Conservation (phyloP, 257 asterid species). For the Lavandula angustifolia region DNA sequence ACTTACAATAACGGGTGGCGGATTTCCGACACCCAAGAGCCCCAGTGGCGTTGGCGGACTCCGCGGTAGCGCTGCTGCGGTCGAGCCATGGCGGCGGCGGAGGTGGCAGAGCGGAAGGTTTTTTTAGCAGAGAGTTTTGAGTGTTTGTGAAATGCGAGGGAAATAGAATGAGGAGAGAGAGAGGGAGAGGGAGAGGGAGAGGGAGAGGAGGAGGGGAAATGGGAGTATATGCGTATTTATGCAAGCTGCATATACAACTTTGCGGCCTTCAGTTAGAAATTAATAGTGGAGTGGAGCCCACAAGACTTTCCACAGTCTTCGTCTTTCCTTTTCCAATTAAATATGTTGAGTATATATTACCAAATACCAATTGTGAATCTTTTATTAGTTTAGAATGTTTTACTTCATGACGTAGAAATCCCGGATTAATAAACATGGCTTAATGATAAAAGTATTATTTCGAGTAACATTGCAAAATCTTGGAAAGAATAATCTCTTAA, state of each 20-base stretch:
- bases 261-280: constrained; percentile 58
- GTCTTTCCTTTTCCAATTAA: constrained; percentile 37
- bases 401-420: no score
- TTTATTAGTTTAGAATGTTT: no score
- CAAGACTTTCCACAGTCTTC: constrained; percentile 34
- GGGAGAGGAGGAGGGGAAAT: constrained; percentile 13
- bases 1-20: constrained; percentile 87
- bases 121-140: constrained; percentile 21
- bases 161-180: neutral
- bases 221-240: constrained; percentile 34
- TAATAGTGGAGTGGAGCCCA: constrained; percentile 50
- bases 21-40: constrained; percentile 97
- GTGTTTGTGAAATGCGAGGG: constrained; percentile 1
- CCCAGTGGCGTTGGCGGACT: constrained; percentile 96
- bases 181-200: neutral
- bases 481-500: no score
- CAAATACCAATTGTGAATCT: no score
- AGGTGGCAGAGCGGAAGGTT: neutral
- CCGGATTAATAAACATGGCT: no score
- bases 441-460: no score
- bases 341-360: no score
- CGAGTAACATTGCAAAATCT: no score
- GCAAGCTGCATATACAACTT: constrained; percentile 41
- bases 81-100: constrained; percentile 51
- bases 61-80: constrained; percentile 80